Evolutionary conservation across 306 rosid species (phyloP).

Genomic region (Quercus glauca): DNA sequence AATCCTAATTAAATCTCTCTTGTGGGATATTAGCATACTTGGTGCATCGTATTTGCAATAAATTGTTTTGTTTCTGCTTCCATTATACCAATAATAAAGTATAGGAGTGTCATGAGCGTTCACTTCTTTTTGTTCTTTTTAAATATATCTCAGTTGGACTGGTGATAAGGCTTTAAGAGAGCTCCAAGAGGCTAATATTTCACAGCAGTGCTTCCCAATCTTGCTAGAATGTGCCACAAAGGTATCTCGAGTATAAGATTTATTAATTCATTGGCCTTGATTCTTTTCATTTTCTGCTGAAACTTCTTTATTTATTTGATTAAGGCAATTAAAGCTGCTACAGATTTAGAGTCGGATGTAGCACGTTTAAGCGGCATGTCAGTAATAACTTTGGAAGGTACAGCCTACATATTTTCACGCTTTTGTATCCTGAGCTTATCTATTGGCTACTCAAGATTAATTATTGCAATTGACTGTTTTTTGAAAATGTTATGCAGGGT

Average conservation of each 20-base stretch:
- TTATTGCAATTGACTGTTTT: conserved; percentile 22
- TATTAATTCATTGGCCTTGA: background rate
- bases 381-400: conserved; percentile 81
- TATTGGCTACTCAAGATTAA: conserved; percentile 14
- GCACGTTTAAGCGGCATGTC: conserved; percentile 79
- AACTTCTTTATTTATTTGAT: conserved; percentile 24
- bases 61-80: no score
- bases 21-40: background rate
- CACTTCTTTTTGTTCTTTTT: background rate
- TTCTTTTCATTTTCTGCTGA: conserved; percentile 19
- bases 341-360: conserved; percentile 59
- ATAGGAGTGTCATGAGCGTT: background rate
- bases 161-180: conserved; percentile 84
- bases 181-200: conserved; percentile 86
- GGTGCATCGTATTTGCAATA: no score
- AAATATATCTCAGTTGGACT: conserved; percentile 66
- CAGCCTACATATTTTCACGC: conserved; percentile 20
- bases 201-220: conserved; percentile 73
- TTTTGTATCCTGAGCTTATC: conserved; percentile 7
- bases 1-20: no score
- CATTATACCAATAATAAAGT: background rate
- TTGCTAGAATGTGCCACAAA: conserved; percentile 84
- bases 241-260: conserved; percentile 44
- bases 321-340: conserved; percentile 81
- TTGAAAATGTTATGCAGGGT: conserved; percentile 51